phyloP scores from a whole-genome alignment of 352 stramenopile genomes.

The Plasmopara muralis region DNA sequence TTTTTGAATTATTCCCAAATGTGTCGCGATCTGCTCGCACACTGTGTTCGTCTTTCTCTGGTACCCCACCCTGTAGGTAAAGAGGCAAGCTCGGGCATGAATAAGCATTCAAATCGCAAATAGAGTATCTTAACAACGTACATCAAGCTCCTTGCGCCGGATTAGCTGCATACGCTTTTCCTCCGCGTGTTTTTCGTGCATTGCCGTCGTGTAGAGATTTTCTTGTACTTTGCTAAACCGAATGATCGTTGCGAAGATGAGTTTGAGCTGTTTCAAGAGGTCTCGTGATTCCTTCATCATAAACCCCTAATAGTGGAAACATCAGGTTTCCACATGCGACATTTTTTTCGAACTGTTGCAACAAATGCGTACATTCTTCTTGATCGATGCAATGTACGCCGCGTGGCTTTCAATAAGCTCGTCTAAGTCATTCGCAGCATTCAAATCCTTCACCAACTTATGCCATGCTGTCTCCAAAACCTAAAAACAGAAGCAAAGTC shows the following conservation, averaged over 20 bases:
- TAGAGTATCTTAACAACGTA: conserved; percentile 10
- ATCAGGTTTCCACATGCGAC: conserved; percentile 5
- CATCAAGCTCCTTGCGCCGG: conserved; percentile 42
- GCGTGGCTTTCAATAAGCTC: conserved; percentile 94
- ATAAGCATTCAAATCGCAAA: neutral
- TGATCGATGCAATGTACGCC: conserved; percentile 90
- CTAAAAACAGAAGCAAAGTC: conserved; percentile 11
- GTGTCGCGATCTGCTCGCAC: conserved; percentile 28
- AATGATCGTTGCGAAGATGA: conserved; percentile 79
- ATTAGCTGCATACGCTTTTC: conserved; percentile 44
- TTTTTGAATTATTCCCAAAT: conserved; percentile 42
- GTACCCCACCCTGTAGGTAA: conserved; percentile 35
- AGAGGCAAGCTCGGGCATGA: neutral
- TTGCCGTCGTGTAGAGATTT: conserved; percentile 68
- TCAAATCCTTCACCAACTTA: conserved; percentile 85
- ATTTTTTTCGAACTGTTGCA: neutral
- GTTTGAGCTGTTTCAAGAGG: conserved; percentile 68
- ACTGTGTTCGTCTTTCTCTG: conserved; percentile 42
- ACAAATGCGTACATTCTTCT: conserved; percentile 60
- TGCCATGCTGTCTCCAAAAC: conserved; percentile 93
- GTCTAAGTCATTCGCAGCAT: conserved; percentile 90
- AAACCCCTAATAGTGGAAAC: conserved; percentile 46
- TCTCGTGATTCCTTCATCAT: conserved; percentile 74
- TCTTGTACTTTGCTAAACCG: conserved; percentile 79
- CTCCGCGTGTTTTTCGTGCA: conserved; percentile 63